These are phyloP conservation scores for Neurospora sp. DNA, from an alignment of 495 filamentous ascomycete genomes.

Conservation along the genomic window DNA sequence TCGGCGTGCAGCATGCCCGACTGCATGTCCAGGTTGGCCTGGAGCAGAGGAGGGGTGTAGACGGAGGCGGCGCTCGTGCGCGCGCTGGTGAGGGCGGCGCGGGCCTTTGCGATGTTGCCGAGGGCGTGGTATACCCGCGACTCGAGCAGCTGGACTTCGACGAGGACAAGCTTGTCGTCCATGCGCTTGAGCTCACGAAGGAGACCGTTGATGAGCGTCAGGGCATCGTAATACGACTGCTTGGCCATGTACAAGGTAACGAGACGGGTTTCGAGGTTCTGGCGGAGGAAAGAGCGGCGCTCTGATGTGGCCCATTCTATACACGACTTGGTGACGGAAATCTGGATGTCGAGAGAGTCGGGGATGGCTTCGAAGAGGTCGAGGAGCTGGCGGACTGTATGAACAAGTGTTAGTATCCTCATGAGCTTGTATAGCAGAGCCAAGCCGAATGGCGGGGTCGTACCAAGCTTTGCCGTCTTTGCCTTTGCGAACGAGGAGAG, in stretches of 20 bases:
- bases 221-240: constrained; percentile 90
- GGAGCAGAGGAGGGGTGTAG: constrained; percentile 89
- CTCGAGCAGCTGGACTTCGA: constrained; percentile 98
- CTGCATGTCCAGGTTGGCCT: constrained; percentile 97
- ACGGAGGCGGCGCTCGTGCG: constrained; percentile 92
- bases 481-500: constrained; percentile 96
- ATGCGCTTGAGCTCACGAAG: constrained; percentile 93
- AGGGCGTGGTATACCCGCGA: constrained; percentile 95
- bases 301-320: constrained; percentile 98
- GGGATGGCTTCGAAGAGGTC: constrained; percentile 91
- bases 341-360: constrained; percentile 85
- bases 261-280: constrained; percentile 94
- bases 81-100: constrained; percentile 87
- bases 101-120: constrained; percentile 91
- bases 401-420: constrained; percentile 2
- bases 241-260: constrained; percentile 92
- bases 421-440: not conserved
- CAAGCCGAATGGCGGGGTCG: not conserved
- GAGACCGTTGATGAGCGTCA: constrained; percentile 90
- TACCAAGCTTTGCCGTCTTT: constrained; percentile 97
- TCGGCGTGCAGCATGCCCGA: constrained; percentile 97
- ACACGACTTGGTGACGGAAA: constrained; percentile 88
- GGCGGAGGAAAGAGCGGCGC: constrained; percentile 86
- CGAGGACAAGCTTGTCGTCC: constrained; percentile 95
- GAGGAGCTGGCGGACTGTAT: constrained; percentile 85